phyloP scores from a whole-genome alignment of 2,329 filamentous ascomycete genomes.

The Neopestalotiopsis rosae region DNA sequence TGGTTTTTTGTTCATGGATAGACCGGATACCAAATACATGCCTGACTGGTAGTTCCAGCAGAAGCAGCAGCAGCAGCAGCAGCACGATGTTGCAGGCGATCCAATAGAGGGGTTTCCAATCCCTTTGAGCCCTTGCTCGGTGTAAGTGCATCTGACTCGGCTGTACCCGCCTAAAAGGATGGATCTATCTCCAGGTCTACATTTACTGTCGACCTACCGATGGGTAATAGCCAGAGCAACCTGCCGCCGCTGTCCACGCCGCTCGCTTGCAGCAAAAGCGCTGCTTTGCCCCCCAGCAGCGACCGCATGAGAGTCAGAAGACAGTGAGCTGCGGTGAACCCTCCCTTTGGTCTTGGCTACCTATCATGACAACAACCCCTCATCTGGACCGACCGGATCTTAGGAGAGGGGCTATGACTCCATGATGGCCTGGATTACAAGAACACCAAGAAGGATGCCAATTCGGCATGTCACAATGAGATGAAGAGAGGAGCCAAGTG shows the following conservation, averaged over 20 bases:
- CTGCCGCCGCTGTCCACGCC: neutral
- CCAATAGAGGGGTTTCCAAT: neutral
- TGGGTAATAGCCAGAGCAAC: neutral
- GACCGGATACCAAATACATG: neutral
- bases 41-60: no score
- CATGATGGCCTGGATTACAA: neutral
- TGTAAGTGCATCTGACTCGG: slow-evolving; percentile 19
- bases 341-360: neutral
- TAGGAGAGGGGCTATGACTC: neutral
- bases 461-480: neutral
- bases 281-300: neutral
- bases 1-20: neutral
- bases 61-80: neutral
- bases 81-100: neutral
- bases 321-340: neutral
- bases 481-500: neutral
- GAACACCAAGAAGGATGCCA: neutral
- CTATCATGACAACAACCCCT: neutral
- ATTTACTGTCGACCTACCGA: neutral
- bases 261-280: neutral
- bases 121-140: slow-evolving; percentile 10
- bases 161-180: slow-evolving; percentile 16
- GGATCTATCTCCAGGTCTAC: neutral
- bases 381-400: neutral
- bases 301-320: neutral